Conservation (phyloP, 805 yeast species). For the Scheffersomyces lignosus region DNA sequence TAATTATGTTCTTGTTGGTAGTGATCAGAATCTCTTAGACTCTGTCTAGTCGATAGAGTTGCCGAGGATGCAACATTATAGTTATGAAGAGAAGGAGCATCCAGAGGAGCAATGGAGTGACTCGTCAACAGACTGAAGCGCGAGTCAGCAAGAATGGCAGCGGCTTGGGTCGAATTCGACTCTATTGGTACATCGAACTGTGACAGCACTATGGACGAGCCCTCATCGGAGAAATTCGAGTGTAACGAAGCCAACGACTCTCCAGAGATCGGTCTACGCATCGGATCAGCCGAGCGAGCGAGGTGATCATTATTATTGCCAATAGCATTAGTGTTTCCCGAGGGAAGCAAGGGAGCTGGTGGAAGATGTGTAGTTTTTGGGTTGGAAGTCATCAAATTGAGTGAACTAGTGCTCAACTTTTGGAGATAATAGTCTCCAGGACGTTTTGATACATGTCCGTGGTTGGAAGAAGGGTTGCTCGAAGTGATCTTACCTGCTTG, state of each 20-base stretch:
- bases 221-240: slow-evolving; percentile 35
- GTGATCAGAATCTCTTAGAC: too few relatives aligned
- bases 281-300: not conserved
- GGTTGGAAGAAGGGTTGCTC: too few relatives aligned
- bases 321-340: not conserved
- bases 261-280: slow-evolving; percentile 35
- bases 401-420: slow-evolving; percentile 24
- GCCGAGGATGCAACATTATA: not conserved
- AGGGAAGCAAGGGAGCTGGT: slow-evolving; percentile 1
- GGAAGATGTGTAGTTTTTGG: slow-evolving; percentile 6
- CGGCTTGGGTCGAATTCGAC: not conserved
- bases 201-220: slow-evolving; percentile 28
- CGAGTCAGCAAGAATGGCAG: slow-evolving; percentile 20
- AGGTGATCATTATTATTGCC: not conserved
- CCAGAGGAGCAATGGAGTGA: slow-evolving; percentile 20
- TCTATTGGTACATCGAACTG: slow-evolving; percentile 28
- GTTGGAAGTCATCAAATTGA: slow-evolving; percentile 11
- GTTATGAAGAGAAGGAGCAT: slow-evolving; percentile 13
- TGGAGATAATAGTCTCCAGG: slow-evolving; percentile 43
- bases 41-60: too few relatives aligned
- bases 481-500: slow-evolving; percentile 6
- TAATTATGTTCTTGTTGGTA: too few relatives aligned
- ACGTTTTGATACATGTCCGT: slow-evolving; percentile 29
- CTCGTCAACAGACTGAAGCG: slow-evolving; percentile 40
- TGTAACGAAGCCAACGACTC: slow-evolving; percentile 34